These are phyloP conservation scores for Cryptococcus wingfieldii DNA, from an alignment of 1,284 basidiomycete genomes.

Conservation along the genomic window DNA sequence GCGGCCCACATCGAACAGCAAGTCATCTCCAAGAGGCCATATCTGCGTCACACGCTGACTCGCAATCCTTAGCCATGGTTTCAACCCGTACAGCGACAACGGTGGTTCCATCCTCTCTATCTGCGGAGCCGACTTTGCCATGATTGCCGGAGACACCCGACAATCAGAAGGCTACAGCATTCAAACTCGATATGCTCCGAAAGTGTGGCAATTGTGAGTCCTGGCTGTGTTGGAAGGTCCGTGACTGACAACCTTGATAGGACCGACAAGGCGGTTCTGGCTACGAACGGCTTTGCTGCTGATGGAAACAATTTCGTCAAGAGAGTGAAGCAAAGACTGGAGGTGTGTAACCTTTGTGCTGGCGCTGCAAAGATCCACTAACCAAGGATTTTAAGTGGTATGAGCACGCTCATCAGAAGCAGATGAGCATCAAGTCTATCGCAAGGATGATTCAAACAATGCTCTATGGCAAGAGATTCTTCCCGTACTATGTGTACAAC, in stretches of 20 bases:
- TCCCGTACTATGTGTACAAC: conserved; percentile 94
- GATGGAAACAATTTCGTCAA: conserved; percentile 96
- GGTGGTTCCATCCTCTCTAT: conserved; percentile 93
- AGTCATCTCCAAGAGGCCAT: conserved; percentile 6
- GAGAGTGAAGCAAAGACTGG: conserved; percentile 84
- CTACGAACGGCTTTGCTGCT: conserved; percentile 91
- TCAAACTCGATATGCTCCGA: conserved; percentile 89
- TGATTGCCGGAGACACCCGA: conserved; percentile 90
- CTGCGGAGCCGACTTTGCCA: conserved; percentile 82
- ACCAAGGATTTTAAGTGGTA: conserved; percentile 66
- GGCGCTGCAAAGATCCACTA: neutral
- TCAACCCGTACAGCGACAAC: conserved; percentile 85
- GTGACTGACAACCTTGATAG: conserved; percentile 49
- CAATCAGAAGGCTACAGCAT: conserved; percentile 92
- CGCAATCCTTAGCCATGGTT: conserved; percentile 44
- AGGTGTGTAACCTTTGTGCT: conserved; percentile 55
- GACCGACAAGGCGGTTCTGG: conserved; percentile 86
- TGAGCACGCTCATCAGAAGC: conserved; percentile 85
- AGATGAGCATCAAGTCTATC: conserved; percentile 86
- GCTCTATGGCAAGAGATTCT: conserved; percentile 89
- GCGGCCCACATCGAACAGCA: conserved; percentile 42
- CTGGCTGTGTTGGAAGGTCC: neutral
- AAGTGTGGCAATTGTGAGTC: conserved; percentile 51
- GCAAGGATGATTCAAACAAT: conserved; percentile 92
- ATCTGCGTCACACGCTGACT: neutral